These are phyloP conservation scores for Candida ovalis DNA, from an alignment of 805 yeast species.

Conservation along the genomic window DNA sequence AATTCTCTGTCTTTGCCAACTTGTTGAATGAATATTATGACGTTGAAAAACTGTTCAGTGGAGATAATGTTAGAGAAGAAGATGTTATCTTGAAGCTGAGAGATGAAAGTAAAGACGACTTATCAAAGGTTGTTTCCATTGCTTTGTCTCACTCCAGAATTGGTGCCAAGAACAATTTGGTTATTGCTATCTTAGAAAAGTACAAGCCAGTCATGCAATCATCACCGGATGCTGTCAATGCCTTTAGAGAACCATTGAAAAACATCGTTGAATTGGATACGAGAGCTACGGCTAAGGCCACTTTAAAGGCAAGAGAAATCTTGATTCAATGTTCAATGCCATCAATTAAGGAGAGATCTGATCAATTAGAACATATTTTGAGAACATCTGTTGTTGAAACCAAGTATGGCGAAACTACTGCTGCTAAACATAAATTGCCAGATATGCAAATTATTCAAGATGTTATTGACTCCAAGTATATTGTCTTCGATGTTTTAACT, in stretches of 20 bases:
- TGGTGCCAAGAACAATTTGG: slow-evolving; percentile 85
- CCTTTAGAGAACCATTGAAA: slow-evolving; percentile 69
- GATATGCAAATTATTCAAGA: slow-evolving; percentile 76
- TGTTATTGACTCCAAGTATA: slow-evolving; percentile 93
- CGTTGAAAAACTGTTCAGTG: slow-evolving; percentile 76
- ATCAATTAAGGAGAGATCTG: slow-evolving; percentile 91
- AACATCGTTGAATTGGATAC: slow-evolving; percentile 84
- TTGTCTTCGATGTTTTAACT: slow-evolving; percentile 92
- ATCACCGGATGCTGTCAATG: slow-evolving; percentile 60
- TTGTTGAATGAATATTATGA: slow-evolving; percentile 70
- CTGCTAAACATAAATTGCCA: slow-evolving; percentile 74
- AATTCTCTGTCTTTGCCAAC: slow-evolving; percentile 66
- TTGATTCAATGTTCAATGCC: slow-evolving; percentile 96
- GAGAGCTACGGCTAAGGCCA: slow-evolving; percentile 88
- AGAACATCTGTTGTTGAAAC: slow-evolving; percentile 87
- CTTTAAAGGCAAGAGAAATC: slow-evolving; percentile 92
- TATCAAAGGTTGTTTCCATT: slow-evolving; percentile 64
- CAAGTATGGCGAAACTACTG: slow-evolving; percentile 78
- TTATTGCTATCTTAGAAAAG: slow-evolving; percentile 77
- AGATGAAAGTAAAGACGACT: slow-evolving; percentile 78
- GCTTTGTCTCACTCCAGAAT: slow-evolving; percentile 91
- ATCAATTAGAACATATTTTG: slow-evolving; percentile 94
- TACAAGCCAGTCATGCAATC: slow-evolving; percentile 79
- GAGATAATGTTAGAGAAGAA: slow-evolving; percentile 76
- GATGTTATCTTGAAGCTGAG: slow-evolving; percentile 83